Evolutionary conservation across 2,329 filamentous ascomycete species (phyloP).

Genomic region (Arthrobotrys sphaeroides): DNA sequence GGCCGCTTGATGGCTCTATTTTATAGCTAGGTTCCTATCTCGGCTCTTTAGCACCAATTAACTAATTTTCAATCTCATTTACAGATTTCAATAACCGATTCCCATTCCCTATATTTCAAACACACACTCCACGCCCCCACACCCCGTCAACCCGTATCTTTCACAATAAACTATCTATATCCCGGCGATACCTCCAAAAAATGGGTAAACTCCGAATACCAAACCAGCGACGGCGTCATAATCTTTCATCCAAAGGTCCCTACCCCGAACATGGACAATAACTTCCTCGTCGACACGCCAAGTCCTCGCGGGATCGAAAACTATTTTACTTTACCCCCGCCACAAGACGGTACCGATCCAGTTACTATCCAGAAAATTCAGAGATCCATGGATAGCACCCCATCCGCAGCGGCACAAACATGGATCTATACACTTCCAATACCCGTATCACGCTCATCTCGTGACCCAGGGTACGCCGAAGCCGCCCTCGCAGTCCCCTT

Average conservation of each 20-base stretch:
- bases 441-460: not conserved
- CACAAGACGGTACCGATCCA: not conserved
- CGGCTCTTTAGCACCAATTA: not conserved
- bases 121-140: not conserved
- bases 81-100: constrained; percentile 18
- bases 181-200: constrained; percentile 16
- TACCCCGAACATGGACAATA: not conserved
- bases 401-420: constrained; percentile 10
- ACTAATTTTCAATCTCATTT: not conserved
- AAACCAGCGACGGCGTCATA: constrained; percentile 35
- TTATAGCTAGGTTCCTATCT: no score
- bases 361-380: not conserved
- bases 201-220: constrained; percentile 42
- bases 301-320: not conserved
- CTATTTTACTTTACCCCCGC: not conserved
- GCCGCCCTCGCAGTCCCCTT: constrained; percentile 4
- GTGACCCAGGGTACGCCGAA: constrained; percentile 22
- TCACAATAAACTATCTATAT: constrained; percentile 43
- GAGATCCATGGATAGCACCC: not conserved
- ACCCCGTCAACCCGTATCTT: constrained; percentile 15
- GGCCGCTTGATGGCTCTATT: no score
- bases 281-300: not conserved
- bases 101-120: constrained; percentile 37
- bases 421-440: constrained; percentile 44
- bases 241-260: constrained; percentile 14